Conservation (phyloP, 805 yeast genomes). For the Kazachstania martiniae region DNA sequence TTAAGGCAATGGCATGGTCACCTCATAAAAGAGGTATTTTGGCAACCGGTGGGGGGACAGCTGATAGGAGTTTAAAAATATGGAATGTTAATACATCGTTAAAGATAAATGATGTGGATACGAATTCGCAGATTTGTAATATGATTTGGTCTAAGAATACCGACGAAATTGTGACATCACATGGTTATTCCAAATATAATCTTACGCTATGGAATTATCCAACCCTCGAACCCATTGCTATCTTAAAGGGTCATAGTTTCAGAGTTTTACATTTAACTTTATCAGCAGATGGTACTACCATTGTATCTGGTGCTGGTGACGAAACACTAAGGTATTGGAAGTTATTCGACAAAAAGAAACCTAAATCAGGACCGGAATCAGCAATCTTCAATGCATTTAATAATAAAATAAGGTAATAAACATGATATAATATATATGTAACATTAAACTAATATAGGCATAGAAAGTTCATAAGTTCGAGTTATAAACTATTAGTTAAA, state of each 20-base stretch:
- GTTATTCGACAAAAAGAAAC: conserved; percentile 68
- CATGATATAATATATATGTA: background rate
- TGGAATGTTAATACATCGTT: conserved; percentile 85
- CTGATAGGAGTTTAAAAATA: conserved; percentile 77
- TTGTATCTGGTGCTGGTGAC: conserved; percentile 98
- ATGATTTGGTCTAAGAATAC: conserved; percentile 87
- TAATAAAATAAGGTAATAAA: conserved; percentile 48
- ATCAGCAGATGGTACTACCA: conserved; percentile 93
- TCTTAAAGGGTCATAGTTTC: conserved; percentile 87
- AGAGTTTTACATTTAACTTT: conserved; percentile 81
- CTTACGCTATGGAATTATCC: conserved; percentile 92
- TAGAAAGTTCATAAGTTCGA: background rate
- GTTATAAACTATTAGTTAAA: too few species aligned
- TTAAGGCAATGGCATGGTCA: conserved; percentile 94
- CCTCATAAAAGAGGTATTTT: conserved; percentile 91
- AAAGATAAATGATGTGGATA: conserved; percentile 69
- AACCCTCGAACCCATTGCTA: conserved; percentile 82
- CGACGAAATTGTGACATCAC: conserved; percentile 87
- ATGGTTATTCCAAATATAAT: conserved; percentile 87
- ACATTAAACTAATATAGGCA: background rate
- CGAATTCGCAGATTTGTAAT: conserved; percentile 95
- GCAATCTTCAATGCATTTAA: conserved; percentile 63
- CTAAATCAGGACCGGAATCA: conserved; percentile 47
- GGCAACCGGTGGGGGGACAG: conserved; percentile 96
- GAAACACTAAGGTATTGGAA: conserved; percentile 95